A percentile compares a stretch with the other conserved stretches of the same genome.
Evolutionary conservation across 2,329 filamentous ascomycete genomes (phyloP).

Genomic region (Xylariaceae sp.): DNA sequence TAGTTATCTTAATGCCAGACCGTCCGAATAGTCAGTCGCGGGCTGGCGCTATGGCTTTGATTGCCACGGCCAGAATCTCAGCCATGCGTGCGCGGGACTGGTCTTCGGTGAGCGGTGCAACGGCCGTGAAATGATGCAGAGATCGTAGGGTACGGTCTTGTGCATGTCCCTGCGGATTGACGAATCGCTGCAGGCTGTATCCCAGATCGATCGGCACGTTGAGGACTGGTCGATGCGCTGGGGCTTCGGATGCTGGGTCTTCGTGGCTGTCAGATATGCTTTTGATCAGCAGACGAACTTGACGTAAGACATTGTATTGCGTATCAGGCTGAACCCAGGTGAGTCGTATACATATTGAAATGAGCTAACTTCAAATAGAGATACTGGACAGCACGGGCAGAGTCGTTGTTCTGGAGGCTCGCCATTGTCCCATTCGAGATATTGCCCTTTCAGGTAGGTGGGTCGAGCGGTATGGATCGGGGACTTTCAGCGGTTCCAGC

Average conservation of each 20-base stretch:
- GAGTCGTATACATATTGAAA: not conserved
- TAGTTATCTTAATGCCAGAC: not conserved
- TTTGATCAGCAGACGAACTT: not conserved
- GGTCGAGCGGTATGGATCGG: not conserved
- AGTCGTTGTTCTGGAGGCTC: constrained; percentile 21
- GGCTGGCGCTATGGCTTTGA: constrained; percentile 4
- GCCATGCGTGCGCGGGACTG: constrained; percentile 30
- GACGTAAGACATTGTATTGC: too few relatives aligned
- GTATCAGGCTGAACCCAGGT: too few relatives aligned
- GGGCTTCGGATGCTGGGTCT: constrained; percentile 11
- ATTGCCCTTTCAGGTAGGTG: constrained; percentile 17
- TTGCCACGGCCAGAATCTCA: constrained; percentile 17
- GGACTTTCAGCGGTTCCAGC: not conserved
- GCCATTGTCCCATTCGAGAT: constrained; percentile 18
- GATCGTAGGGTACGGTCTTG: constrained; percentile 25
- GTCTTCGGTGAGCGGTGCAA: constrained; percentile 25
- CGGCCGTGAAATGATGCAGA: constrained; percentile 15
- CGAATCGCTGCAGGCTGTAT: constrained; percentile 29
- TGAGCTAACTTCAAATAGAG: constrained; percentile 25
- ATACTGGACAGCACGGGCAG: constrained; percentile 26
- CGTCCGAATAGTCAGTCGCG: not conserved
- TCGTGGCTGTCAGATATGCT: constrained; percentile 13
- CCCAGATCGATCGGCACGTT: constrained; percentile 24
- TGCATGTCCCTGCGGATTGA: constrained; percentile 24
- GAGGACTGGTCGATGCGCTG: constrained; percentile 18